phyloP scores from a whole-genome alignment of 768 basidiomycete species.

The Pulveroboletus sp. region DNA sequence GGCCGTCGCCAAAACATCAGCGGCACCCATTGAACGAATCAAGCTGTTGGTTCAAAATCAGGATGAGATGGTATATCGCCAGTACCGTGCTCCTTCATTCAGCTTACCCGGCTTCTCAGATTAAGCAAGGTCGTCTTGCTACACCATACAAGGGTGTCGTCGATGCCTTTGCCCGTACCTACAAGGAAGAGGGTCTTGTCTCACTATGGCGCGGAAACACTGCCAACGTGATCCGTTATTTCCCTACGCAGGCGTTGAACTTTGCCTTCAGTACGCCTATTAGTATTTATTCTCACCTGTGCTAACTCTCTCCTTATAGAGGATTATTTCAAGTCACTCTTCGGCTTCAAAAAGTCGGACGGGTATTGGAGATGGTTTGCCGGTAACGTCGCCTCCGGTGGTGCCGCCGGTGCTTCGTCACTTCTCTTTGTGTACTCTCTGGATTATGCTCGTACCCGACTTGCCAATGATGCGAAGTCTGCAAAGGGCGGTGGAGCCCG shows the following conservation, averaged over 20 bases:
- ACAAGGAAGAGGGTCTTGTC: slow-evolving; percentile 90
- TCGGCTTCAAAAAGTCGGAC: slow-evolving; percentile 97
- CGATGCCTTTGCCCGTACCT: slow-evolving; percentile 91
- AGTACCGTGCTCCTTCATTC: background rate
- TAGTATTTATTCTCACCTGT: background rate
- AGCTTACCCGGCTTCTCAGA: slow-evolving; percentile 44
- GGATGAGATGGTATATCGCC: slow-evolving; percentile 91
- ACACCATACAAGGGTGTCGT: slow-evolving; percentile 93
- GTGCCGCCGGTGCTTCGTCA: slow-evolving; percentile 98
- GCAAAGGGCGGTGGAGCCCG: slow-evolving; percentile 87
- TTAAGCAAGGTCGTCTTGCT: slow-evolving; percentile 98
- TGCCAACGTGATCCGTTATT: slow-evolving; percentile 99
- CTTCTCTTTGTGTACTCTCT: slow-evolving; percentile 99
- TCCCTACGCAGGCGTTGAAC: slow-evolving; percentile 99
- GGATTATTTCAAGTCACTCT: slow-evolving; percentile 98
- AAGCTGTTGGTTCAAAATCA: slow-evolving; percentile 98
- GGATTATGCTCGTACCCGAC: slow-evolving; percentile 99
- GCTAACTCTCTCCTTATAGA: slow-evolving; percentile 36
- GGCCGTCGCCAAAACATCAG: slow-evolving; percentile 98
- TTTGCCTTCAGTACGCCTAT: slow-evolving; percentile 92
- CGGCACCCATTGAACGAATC: slow-evolving; percentile 99
- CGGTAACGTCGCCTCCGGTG: slow-evolving; percentile 98
- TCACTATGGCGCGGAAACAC: slow-evolving; percentile 99
- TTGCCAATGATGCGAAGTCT: slow-evolving; percentile 96
- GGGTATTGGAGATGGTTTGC: slow-evolving; percentile 99